A percentile compares a stretch with the other conserved stretches of the same genome.
Conservation (phyloP, 208 protist genomes). For the Balamuthia mandrillaris region DNA sequence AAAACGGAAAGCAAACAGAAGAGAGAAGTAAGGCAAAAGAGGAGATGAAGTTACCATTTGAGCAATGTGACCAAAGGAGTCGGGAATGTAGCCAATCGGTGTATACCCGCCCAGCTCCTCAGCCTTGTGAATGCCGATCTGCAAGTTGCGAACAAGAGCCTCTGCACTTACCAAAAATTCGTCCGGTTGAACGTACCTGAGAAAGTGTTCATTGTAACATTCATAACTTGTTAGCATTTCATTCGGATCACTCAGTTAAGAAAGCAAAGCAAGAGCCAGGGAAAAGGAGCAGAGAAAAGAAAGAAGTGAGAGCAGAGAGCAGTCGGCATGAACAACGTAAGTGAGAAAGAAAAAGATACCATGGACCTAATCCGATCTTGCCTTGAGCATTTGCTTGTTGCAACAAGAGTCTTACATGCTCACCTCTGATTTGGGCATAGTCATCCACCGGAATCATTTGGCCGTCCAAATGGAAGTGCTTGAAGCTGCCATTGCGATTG, state of each 20-base stretch:
- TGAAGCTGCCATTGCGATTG: background rate
- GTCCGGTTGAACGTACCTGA: slow-evolving; percentile 25
- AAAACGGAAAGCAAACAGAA: too few species aligned
- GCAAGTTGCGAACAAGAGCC: background rate
- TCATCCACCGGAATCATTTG: slow-evolving; percentile 35
- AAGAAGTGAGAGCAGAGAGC: too few species aligned
- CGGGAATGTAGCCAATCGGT: slow-evolving; percentile 9
- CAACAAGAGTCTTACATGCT: background rate
- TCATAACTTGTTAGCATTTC: background rate
- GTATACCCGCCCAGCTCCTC: background rate
- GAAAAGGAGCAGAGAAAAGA: too few species aligned
- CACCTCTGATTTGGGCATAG: background rate
- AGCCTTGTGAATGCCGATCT: background rate
- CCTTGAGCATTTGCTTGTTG: background rate
- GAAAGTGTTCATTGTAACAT: background rate
- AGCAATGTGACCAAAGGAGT: slow-evolving; percentile 19
- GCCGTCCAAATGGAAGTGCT: slow-evolving; percentile 36
- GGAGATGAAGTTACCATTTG: background rate
- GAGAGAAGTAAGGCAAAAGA: background rate
- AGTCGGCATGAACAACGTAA: background rate
- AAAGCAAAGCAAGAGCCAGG: too few species aligned
- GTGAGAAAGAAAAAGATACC: too few species aligned
- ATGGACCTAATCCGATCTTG: slow-evolving; percentile 5
- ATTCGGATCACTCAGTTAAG: background rate
- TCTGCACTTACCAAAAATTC: slow-evolving; percentile 19